Evolutionary conservation across 345 rosid genomes (phyloP), one percentile per base, ranked within the genome.

Genomic region (Euphorbia lathyris): DNA sequence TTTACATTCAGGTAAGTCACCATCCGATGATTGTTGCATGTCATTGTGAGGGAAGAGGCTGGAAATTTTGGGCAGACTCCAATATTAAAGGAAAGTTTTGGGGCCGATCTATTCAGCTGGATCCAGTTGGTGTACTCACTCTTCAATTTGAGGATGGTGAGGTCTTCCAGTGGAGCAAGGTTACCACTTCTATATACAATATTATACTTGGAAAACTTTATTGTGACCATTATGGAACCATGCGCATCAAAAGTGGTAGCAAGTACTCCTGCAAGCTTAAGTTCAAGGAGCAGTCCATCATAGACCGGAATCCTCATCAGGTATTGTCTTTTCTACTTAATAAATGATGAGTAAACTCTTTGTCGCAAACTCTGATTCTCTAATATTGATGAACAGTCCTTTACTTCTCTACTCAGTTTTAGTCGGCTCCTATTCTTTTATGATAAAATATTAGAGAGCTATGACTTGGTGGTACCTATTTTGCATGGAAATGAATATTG

Each of bases 31-130:
- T 92, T 72, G 98, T 95, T 64, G 99, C 99, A 59, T 95, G 99
- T 80, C 98, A 95, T 74, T 92, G 99, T 76, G 96, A 92, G 80
- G 99, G 99, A 78, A 89, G 85, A 87, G 98, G 96, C 69, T 95
- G 99, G 99, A 92, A 87, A 70, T 95, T 92, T 79, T 92, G 98
- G 97, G 99, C 89, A 45, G 97, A 95, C 78, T 92, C 98, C 72
- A 92, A 95, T 84, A 90, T 95, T 80, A 95, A 90, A 78, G 99
- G 99, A 40, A 92, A 95, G 78, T 95, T 95, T 65, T 95, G 98
- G 99, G 99, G 97, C 8, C 80, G 98, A 13, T 92, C 99, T 68
- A 90, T 95, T 82, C 99, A 95, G 84, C 99, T 95, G 59, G 99
- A 92, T 81, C 99, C 99, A 63, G 96, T 95, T 22, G 99, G 99